phyloP scores from a whole-genome alignment of 202 grass and related monocot species.

The Hordeum pubiflorum region DNA sequence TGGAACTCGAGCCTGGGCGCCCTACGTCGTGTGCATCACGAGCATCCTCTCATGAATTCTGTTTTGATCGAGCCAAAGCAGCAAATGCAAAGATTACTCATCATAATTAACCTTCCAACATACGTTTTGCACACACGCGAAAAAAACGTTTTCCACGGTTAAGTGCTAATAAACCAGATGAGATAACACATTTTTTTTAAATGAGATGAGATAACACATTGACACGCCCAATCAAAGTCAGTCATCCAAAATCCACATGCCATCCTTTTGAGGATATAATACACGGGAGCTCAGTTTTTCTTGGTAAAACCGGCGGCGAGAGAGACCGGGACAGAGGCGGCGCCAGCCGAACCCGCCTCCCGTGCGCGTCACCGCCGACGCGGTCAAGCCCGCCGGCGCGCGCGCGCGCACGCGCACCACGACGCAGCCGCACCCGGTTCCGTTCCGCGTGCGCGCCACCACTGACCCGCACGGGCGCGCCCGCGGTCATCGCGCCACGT shows the following conservation, averaged over 20 bases:
- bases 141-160: too few species aligned
- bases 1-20: too few species aligned
- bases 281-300: background rate
- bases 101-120: too few species aligned
- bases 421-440: background rate
- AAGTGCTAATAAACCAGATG: too few species aligned
- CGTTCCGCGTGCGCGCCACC: background rate
- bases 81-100: too few species aligned
- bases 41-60: too few species aligned
- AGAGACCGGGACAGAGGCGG: background rate
- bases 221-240: background rate
- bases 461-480: background rate
- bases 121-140: too few species aligned
- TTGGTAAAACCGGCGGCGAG: background rate
- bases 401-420: background rate
- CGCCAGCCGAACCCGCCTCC: background rate
- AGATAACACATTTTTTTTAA: too few species aligned
- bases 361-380: background rate
- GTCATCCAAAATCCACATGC: background rate
- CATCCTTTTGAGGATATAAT: background rate
- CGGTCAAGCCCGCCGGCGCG: background rate
- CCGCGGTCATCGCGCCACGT: conserved; percentile 27
- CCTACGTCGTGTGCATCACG: too few species aligned
- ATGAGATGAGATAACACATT: too few species aligned
- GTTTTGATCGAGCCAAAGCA: too few species aligned